Evolutionary conservation across 352 stramenopile species (phyloP).

Genomic region (Globisporangium paddicum): DNA sequence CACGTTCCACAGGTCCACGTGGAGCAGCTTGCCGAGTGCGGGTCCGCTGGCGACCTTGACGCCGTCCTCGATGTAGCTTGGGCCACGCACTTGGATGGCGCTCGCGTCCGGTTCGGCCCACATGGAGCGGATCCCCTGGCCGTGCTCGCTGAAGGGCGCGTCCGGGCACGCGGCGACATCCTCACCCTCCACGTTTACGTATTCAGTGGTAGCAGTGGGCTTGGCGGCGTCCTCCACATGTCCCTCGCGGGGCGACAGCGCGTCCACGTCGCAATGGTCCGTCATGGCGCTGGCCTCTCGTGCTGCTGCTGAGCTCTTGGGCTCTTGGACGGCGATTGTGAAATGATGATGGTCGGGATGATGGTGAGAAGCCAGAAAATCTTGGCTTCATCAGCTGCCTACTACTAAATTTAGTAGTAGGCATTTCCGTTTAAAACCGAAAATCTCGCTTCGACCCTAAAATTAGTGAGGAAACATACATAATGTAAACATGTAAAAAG

Average conservation of each 20-base stretch:
- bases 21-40: slow-evolving; percentile 46
- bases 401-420: too few relatives aligned
- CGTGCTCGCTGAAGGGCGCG: slow-evolving; percentile 29
- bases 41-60: slow-evolving; percentile 42
- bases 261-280: slow-evolving; percentile 19
- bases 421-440: too few relatives aligned
- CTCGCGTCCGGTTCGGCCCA: slow-evolving; percentile 52
- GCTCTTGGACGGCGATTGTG: neutral
- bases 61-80: slow-evolving; percentile 49
- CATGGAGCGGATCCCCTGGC: slow-evolving; percentile 39
- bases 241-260: slow-evolving; percentile 7
- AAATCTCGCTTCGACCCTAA: too few relatives aligned
- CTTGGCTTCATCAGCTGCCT: neutral
- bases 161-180: slow-evolving; percentile 23
- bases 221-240: slow-evolving; percentile 8
- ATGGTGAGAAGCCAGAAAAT: neutral
- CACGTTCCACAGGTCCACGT: slow-evolving; percentile 61
- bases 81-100: slow-evolving; percentile 49
- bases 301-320: neutral
- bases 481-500: too few relatives aligned
- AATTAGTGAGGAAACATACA: too few relatives aligned
- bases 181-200: slow-evolving; percentile 15
- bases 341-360: neutral
- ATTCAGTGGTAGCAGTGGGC: neutral
- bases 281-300: slow-evolving; percentile 1